Evolutionary conservation across 305 asterid species (phyloP), one percentile per base, ranked within the genome.

Genomic region (Fraxinus dipetala): DNA sequence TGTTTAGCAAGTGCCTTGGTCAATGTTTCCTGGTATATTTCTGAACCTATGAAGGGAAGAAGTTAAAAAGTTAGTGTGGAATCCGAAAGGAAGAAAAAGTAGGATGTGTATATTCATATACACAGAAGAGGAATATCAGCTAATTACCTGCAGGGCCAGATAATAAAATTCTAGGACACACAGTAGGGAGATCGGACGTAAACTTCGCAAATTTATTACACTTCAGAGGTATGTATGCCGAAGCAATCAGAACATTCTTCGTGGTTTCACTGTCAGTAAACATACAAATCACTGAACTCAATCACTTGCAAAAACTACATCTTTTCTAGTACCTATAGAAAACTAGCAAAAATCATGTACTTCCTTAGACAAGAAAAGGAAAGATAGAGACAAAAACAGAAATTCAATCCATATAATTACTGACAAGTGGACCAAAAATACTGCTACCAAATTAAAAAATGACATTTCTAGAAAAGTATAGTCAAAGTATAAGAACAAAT

Each of bases 91-190:
- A 56, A 82, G 65, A 72, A 83, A 59, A 14, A 76, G 80, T 5
- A 84, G 31, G 78, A 22, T 72, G 20, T 70, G 75, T 14, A n/a
- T 16, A 45, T 4, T 56, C 67, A 4, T 26, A 82, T 6, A 40
- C n/a, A 35, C 31, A 28, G 34, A 78, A 74, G 51, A 79, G 35
- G 38, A 22, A 76, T 22, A 78, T 69, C 67, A 80, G 84, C 78
- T 77, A 77, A 72, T 81, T 83, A 95, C 98, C 98, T 88, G 96
- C 90, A 78, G 98, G 98, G 69, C 98, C 98, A 26, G 98, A 91
- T 86, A 95, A 90, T 81, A 93, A 82, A 82, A 95, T 90, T 88
- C 96, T 89, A 1, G 98, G 98, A 85, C 94, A 92, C 79, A 95
- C 84, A 22, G 96, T 89, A 43, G 94, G 91, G 83, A 95, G 98